Evolutionary conservation across 2,329 filamentous ascomycete species (phyloP), one percentile per base, ranked within the genome.

Genomic region (Pseudohalonectria lignicola): DNA sequence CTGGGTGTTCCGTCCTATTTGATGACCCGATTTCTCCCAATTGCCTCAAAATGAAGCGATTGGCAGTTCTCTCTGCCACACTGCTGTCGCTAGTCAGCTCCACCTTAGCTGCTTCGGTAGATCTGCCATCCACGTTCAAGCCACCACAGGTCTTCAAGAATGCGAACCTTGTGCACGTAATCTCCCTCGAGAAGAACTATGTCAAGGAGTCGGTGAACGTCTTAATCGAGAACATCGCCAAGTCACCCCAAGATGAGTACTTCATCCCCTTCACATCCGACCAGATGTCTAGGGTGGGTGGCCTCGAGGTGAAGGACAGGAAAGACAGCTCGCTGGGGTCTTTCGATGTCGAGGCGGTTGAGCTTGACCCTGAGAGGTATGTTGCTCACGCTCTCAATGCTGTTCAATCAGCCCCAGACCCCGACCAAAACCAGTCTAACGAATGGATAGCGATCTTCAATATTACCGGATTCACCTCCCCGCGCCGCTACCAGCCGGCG

Each of bases 91-190:
- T 79, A 54, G 58, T 76, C 43, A 50, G 49, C 51, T 51, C 54
- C 43, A 55, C 57, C 31, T 52, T 53, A 37, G 46, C 56, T 29
- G 51, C 62, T 41, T 35, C 32, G 30, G 31, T 71, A 48, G 67
- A 67, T 39, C 66, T 77, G 43, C 76, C 78, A 31, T 60, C 74
- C 49, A 69, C 71, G 44, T 94, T 95, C 67, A 82, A 76, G 60
- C 87, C 90, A 39, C 82, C 88, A 12, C 84, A 86, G 57, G 84
- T 88, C 48, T 98, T 94, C 68, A 86, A 88, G 66, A 95, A 98
- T 62, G 74, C 73, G 61, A 96, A 98, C 59, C 63, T 96, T 21
- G 82, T 96, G 37, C 84, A 92, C 52, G 80, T 83, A 46, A 81
- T 93, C 54, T 94, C 94, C 48, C 64, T 95, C 41, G 90, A 96